A percentile compares a stretch with the other conserved stretches of the same genome.
phyloP scores from a whole-genome alignment of 169 alveolate species.

The Babesia sp. region DNA sequence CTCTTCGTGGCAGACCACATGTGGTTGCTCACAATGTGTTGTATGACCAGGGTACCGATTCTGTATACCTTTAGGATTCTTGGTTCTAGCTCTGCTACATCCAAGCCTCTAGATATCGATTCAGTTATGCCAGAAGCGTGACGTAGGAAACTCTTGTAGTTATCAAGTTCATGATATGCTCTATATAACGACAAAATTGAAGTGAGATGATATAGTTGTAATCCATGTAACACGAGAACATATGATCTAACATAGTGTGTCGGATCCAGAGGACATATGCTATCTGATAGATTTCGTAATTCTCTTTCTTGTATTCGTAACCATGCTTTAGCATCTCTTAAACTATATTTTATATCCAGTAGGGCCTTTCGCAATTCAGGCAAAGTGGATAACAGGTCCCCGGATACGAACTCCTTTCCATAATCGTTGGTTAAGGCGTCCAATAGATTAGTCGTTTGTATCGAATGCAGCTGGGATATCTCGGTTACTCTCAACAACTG shows the following conservation, averaged over 20 bases:
- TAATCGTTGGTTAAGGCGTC: not conserved
- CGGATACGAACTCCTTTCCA: not conserved
- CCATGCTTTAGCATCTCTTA: not conserved
- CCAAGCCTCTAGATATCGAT: not conserved
- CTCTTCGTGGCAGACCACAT: not conserved
- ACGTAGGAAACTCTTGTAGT: not conserved
- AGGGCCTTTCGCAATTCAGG: not conserved
- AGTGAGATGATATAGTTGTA: not conserved
- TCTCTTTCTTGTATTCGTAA: not conserved
- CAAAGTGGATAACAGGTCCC: not conserved
- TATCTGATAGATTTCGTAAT: not conserved
- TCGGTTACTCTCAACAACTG: not conserved
- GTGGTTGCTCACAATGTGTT: not conserved
- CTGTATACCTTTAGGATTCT: not conserved
- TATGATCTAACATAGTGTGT: not conserved
- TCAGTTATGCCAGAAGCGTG: not conserved
- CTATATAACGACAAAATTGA: not conserved
- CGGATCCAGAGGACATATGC: not conserved
- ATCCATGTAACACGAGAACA: not conserved
- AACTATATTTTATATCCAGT: not conserved
- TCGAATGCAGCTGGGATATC: not conserved
- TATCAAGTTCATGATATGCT: not conserved
- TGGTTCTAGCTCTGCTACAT: not conserved
- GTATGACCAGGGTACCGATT: not conserved
- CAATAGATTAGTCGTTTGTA: not conserved